These are phyloP conservation scores for Colletotrichum sidae DNA, from an alignment of 2,329 filamentous ascomycete genomes.

Conservation along the genomic window DNA sequence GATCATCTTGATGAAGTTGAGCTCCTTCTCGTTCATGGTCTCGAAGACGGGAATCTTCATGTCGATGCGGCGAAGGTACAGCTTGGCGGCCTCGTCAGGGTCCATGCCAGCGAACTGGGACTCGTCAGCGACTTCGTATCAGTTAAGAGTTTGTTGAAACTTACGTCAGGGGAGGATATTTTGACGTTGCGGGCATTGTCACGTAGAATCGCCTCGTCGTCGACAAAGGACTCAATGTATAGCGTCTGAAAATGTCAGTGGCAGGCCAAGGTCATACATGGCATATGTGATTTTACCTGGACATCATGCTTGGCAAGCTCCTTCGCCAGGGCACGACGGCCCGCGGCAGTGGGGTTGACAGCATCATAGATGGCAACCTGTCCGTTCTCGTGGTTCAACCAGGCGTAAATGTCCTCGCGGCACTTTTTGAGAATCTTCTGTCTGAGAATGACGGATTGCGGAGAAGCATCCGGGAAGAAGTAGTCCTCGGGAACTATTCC, in stretches of 20 bases:
- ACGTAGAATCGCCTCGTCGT: conserved; percentile 91
- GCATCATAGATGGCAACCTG: conserved; percentile 99
- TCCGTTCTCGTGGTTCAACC: conserved; percentile 96
- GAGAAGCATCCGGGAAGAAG: conserved; percentile 95
- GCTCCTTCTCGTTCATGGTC: conserved; percentile 92
- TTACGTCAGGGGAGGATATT: conserved; percentile 93
- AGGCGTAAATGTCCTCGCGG: conserved; percentile 95
- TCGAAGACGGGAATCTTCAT: conserved; percentile 96
- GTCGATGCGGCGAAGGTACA: conserved; percentile 91
- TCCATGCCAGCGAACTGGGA: conserved; percentile 87
- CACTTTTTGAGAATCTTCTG: conserved; percentile 99
- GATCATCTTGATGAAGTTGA: conserved; percentile 99
- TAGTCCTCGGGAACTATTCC: conserved; percentile 95
- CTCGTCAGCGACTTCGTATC: conserved; percentile 36
- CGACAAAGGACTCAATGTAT: conserved; percentile 96
- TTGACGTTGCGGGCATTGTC: conserved; percentile 98
- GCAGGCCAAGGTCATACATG: background rate
- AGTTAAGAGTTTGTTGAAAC: conserved; percentile 42
- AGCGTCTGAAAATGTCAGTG: conserved; percentile 72
- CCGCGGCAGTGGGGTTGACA: conserved; percentile 89
- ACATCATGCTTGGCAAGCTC: conserved; percentile 99
- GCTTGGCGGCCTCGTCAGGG: conserved; percentile 88
- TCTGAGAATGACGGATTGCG: conserved; percentile 89
- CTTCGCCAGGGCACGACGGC: conserved; percentile 86
- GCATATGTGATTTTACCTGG: conserved; percentile 65